Percentiles rank a stretch among this genome's conserved stretches.
Conservation (phyloP, 371 early-diverging fungal genomes). For the Mucor sp. region DNA sequence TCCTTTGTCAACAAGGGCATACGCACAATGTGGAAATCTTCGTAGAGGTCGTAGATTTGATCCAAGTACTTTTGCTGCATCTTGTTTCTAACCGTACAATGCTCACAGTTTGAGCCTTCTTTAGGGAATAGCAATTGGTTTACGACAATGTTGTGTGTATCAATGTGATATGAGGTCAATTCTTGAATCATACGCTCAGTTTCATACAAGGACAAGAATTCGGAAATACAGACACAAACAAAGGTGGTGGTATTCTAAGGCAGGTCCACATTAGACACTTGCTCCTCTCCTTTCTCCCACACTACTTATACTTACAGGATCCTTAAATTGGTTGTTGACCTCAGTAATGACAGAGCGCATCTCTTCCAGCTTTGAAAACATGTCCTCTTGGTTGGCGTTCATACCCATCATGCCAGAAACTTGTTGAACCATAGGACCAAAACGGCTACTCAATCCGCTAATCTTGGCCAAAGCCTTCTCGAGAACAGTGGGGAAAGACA, state of each 20-base stretch:
- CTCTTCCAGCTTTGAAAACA: constrained; percentile 92
- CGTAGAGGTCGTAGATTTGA: constrained; percentile 97
- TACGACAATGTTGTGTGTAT: constrained; percentile 98
- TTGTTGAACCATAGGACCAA: constrained; percentile 95
- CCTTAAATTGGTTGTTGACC: constrained; percentile 96
- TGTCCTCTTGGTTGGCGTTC: constrained; percentile 88
- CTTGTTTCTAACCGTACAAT: constrained; percentile 91
- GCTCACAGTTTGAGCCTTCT: constrained; percentile 92
- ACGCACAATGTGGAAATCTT: constrained; percentile 91
- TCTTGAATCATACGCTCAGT: constrained; percentile 99
- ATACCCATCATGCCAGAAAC: constrained; percentile 96
- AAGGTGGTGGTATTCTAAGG: constrained; percentile 93
- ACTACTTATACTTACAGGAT: constrained; percentile 69
- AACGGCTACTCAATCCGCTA: constrained; percentile 86
- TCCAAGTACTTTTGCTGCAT: constrained; percentile 99
- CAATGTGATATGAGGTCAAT: constrained; percentile 93
- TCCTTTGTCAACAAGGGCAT: constrained; percentile 96
- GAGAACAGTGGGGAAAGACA: constrained; percentile 95
- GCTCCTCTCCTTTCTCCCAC: neutral
- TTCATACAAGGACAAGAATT: constrained; percentile 98
- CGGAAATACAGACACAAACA: constrained; percentile 98
- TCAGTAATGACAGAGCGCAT: constrained; percentile 95
- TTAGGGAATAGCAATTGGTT: constrained; percentile 97
- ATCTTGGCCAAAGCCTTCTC: constrained; percentile 97
- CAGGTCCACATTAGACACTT: neutral